phyloP scores from a whole-genome alignment of 768 basidiomycete species.

The Lyophyllum shimeji region DNA sequence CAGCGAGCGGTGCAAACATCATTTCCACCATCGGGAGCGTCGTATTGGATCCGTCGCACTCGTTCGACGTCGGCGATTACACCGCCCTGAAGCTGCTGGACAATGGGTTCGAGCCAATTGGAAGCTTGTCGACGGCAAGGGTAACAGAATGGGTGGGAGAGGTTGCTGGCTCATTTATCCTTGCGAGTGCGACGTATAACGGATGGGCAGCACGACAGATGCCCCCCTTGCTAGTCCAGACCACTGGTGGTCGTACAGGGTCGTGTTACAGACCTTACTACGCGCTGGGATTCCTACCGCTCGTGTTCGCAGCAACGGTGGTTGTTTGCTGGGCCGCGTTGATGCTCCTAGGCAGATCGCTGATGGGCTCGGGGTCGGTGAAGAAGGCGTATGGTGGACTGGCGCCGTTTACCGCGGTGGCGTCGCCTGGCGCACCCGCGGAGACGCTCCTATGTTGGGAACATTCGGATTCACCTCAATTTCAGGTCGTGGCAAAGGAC shows the following conservation, averaged over 20 bases:
- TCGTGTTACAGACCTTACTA: conserved; percentile 13
- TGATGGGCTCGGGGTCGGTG: not conserved
- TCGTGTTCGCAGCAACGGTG: conserved; percentile 7
- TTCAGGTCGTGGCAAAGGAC: not conserved
- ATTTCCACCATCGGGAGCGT: not conserved
- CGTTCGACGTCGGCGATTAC: not conserved
- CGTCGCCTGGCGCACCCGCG: conserved; percentile 4
- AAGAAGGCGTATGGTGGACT: conserved; percentile 4
- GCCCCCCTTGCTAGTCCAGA: conserved; percentile 7
- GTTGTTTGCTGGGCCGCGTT: not conserved
- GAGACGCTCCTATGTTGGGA: not conserved
- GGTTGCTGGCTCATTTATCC: conserved; percentile 14
- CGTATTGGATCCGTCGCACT: not conserved
- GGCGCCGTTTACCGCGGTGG: conserved; percentile 1
- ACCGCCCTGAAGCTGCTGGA: not conserved
- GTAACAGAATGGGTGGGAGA: conserved; percentile 7
- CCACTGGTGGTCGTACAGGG: conserved; percentile 13
- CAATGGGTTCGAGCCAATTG: not conserved
- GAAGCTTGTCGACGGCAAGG: not conserved
- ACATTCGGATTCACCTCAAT: not conserved
- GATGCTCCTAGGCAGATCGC: not conserved
- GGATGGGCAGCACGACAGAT: conserved; percentile 14
- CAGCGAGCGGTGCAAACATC: not conserved
- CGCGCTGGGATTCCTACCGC: conserved; percentile 11
- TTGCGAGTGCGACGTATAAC: conserved; percentile 12